Percentiles rank a stretch among this genome's conserved stretches.
These are phyloP conservation scores for Rhynchospora breviuscula DNA, from an alignment of 176 grass and related monocot species.

Conservation along the genomic window DNA sequence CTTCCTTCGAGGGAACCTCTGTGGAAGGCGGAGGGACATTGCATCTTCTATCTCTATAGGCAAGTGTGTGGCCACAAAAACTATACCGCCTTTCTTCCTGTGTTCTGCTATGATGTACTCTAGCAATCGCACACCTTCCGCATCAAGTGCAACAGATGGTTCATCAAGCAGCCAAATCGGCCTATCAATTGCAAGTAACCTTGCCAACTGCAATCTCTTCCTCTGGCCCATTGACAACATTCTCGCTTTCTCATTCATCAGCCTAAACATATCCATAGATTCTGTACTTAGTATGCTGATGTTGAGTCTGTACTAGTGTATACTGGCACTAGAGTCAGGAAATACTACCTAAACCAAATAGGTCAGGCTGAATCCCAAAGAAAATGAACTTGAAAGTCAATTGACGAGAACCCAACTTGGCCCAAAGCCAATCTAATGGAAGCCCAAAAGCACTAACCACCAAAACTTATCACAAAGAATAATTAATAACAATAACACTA, in stretches of 20 bases:
- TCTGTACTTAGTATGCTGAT: slow-evolving; percentile 1
- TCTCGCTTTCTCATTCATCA: slow-evolving; percentile 85
- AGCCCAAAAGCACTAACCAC: neutral
- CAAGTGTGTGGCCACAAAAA: slow-evolving; percentile 83
- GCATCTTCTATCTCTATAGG: slow-evolving; percentile 80
- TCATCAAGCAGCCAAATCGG: slow-evolving; percentile 96
- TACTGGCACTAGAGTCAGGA: neutral
- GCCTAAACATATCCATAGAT: slow-evolving; percentile 23
- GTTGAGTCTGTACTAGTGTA: neutral
- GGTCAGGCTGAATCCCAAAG: neutral
- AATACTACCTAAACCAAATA: neutral
- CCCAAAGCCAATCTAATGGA: neutral
- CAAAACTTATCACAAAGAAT: neutral
- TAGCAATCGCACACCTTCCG: slow-evolving; percentile 61
- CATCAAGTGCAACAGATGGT: slow-evolving; percentile 79
- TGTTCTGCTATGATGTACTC: slow-evolving; percentile 86
- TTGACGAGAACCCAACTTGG: neutral
- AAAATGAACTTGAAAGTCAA: neutral
- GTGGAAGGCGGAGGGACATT: slow-evolving; percentile 69
- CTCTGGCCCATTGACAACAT: slow-evolving; percentile 98
- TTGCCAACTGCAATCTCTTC: slow-evolving; percentile 72
- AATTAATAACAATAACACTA: neutral
- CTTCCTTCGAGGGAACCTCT: slow-evolving; percentile 79
- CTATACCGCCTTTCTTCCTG: slow-evolving; percentile 83
- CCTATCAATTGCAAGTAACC: slow-evolving; percentile 74